phyloP scores from a whole-genome alignment of 139 green algal species.

The Chlamydomonas applanata region DNA sequence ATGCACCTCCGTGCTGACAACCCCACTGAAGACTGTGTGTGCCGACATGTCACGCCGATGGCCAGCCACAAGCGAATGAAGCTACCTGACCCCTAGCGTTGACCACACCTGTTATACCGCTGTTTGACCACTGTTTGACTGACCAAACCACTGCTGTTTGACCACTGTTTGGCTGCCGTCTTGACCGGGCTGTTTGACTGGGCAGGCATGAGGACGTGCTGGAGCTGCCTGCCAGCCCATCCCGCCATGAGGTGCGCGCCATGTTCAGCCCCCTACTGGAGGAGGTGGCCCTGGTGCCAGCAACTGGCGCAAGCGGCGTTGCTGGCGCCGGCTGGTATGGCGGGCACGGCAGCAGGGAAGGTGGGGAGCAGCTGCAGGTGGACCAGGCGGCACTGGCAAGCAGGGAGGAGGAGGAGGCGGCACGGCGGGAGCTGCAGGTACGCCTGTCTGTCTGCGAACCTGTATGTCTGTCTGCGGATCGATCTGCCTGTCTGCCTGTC shows the following conservation, averaged over 20 bases:
- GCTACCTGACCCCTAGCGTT: too few species aligned
- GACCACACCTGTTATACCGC: too few species aligned
- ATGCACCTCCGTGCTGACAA: too few species aligned
- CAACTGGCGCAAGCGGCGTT: neutral
- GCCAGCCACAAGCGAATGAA: too few species aligned
- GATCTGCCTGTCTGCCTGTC: too few species aligned
- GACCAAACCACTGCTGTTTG: neutral
- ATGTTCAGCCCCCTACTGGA: neutral
- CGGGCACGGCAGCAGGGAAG: neutral
- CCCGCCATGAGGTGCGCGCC: neutral
- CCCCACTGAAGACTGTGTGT: too few species aligned
- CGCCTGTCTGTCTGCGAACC: neutral
- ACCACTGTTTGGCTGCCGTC: neutral
- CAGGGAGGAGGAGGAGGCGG: slow-evolving; percentile 10
- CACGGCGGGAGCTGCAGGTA: slow-evolving; percentile 15
- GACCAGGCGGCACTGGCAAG: slow-evolving; percentile 25
- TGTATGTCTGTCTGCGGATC: too few species aligned
- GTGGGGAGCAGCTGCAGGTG: slow-evolving; percentile 25
- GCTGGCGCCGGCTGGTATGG: too few species aligned
- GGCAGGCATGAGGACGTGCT: neutral
- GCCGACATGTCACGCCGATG: too few species aligned
- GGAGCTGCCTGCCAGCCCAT: neutral
- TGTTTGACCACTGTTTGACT: too few species aligned
- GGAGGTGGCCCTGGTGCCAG: neutral
- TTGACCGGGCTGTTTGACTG: neutral